Evolutionary conservation across 768 basidiomycete species (phyloP).

Genomic region (Russula emetica): DNA sequence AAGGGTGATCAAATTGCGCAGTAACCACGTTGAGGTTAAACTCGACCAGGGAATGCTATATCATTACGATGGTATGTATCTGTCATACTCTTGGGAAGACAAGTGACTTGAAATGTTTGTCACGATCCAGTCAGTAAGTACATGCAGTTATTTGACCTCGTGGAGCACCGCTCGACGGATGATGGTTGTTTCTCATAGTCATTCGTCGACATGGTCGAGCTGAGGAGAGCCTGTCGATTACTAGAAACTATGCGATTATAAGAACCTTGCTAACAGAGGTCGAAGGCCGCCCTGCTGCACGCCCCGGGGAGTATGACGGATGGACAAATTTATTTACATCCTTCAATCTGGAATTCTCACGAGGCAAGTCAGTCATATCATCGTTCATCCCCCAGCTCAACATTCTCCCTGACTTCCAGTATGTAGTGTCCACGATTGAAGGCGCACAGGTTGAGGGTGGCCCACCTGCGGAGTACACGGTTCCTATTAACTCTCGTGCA

Average conservation of each 20-base stretch:
- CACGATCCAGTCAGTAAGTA: too few relatives aligned
- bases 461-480: constrained; percentile 61
- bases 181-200: constrained; percentile 42
- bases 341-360: constrained; percentile 52
- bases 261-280: constrained; percentile 52
- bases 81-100: background rate
- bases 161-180: background rate
- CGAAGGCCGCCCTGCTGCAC: constrained; percentile 57
- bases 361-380: constrained; percentile 41
- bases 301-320: constrained; percentile 69
- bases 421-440: constrained; percentile 49
- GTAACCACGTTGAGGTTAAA: constrained; percentile 61
- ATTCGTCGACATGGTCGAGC: constrained; percentile 47
- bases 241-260: constrained; percentile 67
- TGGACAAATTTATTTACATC: constrained; percentile 70
- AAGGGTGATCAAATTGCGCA: constrained; percentile 37
- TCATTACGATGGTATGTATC: constrained; percentile 69
- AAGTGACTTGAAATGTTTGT: background rate
- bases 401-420: constrained; percentile 39
- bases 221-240: constrained; percentile 49
- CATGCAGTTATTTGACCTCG: background rate
- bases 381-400: background rate
- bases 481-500: constrained; percentile 60
- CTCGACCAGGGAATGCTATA: constrained; percentile 60
- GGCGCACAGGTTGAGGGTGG: constrained; percentile 3